Percentiles rank a stretch among this genome's conserved stretches.
Conservation (phyloP, 257 asterid genomes). For the Phtheirospermum japonicum region DNA sequence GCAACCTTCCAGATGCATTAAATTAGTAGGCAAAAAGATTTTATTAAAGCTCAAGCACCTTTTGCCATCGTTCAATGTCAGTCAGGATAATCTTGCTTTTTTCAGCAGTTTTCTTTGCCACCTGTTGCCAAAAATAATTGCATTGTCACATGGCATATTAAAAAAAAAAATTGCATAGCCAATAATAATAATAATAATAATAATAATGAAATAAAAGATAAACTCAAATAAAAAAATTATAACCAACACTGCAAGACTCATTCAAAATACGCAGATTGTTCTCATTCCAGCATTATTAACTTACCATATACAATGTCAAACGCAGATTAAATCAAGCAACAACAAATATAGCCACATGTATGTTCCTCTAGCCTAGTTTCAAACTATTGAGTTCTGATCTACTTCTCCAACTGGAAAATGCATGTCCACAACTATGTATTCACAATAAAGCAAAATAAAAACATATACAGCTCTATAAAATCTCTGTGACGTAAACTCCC, state of each 20-base stretch:
- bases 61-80: conserved; percentile 95
- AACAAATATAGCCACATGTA: not conserved
- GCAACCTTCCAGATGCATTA: conserved; percentile 23
- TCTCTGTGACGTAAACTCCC: not conserved
- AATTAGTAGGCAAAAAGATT: conserved; percentile 18
- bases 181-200: too few species aligned
- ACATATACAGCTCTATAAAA: not conserved
- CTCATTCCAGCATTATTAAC: not conserved
- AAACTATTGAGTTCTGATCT: not conserved
- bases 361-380: conserved; percentile 6
- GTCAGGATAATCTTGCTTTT: conserved; percentile 83
- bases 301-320: conserved; percentile 6
- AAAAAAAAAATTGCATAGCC: too few species aligned
- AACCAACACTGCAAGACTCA: conserved; percentile 2
- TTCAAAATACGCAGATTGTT: conserved; percentile 1
- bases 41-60: conserved; percentile 39
- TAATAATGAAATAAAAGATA: too few species aligned
- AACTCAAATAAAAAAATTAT: not conserved
- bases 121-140: conserved; percentile 45
- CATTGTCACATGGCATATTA: not conserved
- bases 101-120: conserved; percentile 86
- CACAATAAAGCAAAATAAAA: not conserved
- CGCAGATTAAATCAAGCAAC: not conserved
- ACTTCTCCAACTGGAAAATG: not conserved
- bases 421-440: not conserved